These are phyloP conservation scores for Cryptosporidium canis DNA, from an alignment of 169 alveolate genomes.

Conservation along the genomic window DNA sequence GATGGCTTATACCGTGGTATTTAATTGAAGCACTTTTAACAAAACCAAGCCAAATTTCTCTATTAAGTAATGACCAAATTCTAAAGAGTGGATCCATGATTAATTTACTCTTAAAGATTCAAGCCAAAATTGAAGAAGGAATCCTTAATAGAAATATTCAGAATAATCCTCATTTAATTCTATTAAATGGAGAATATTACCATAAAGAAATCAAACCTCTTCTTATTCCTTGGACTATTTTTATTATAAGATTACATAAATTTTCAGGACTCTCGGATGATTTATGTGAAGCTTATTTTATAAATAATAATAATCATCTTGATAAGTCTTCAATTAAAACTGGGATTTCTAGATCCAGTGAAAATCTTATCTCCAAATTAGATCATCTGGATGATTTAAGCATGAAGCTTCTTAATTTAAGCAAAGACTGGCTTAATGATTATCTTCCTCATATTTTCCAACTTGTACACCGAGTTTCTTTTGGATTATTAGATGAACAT, in stretches of 20 bases:
- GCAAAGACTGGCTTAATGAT: slow-evolving; percentile 87
- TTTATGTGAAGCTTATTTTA: slow-evolving; percentile 14
- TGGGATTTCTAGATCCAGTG: not conserved
- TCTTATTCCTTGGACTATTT: slow-evolving; percentile 78
- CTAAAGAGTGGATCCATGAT: slow-evolving; percentile 12
- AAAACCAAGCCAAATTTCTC: not conserved
- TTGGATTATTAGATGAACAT: slow-evolving; percentile 33
- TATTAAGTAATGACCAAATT: not conserved
- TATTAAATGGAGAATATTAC: slow-evolving; percentile 79
- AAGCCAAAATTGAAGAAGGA: slow-evolving; percentile 63
- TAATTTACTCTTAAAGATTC: not conserved
- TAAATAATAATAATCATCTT: too few relatives aligned
- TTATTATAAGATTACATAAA: slow-evolving; percentile 53
- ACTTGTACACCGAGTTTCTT: slow-evolving; percentile 79
- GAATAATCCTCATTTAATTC: slow-evolving; percentile 83
- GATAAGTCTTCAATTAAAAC: not conserved
- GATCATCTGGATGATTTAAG: slow-evolving; percentile 74
- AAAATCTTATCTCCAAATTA: not conserved
- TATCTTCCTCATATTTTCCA: slow-evolving; percentile 87
- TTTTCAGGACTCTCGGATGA: slow-evolving; percentile 52
- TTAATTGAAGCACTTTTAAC: slow-evolving; percentile 81
- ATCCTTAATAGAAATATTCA: slow-evolving; percentile 78
- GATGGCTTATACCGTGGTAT: slow-evolving; percentile 89
- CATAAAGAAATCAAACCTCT: slow-evolving; percentile 76
- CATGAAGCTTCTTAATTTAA: slow-evolving; percentile 82